These are phyloP conservation scores for Saccharomycopsis fermentans DNA, from an alignment of 805 yeast species.

Conservation along the genomic window DNA sequence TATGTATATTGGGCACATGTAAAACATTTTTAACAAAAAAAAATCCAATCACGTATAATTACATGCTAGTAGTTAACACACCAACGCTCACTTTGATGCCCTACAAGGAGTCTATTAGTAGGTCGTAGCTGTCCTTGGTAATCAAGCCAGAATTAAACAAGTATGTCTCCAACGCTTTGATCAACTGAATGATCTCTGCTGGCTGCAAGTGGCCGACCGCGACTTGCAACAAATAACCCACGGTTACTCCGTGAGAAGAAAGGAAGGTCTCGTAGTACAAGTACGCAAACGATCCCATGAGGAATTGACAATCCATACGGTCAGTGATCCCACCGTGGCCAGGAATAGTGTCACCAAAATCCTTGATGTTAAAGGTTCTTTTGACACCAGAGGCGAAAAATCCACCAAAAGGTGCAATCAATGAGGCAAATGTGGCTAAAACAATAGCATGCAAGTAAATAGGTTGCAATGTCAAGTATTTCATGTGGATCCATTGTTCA, in stretches of 20 bases:
- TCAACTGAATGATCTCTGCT: conserved; percentile 54
- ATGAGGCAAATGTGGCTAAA: conserved; percentile 88
- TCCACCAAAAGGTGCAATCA: conserved; percentile 98
- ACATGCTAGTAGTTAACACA: too few relatives aligned
- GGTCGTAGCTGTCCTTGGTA: background rate
- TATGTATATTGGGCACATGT: too few relatives aligned
- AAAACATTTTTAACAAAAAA: too few relatives aligned
- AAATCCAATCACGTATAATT: too few relatives aligned
- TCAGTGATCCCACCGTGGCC: conserved; percentile 99
- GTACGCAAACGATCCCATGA: conserved; percentile 94
- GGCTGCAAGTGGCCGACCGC: conserved; percentile 61
- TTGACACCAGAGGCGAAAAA: conserved; percentile 96
- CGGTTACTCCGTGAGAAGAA: conserved; percentile 57
- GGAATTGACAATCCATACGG: conserved; percentile 93
- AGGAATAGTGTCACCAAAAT: conserved; percentile 96
- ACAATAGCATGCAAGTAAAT: conserved; percentile 81
- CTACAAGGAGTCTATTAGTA: background rate
- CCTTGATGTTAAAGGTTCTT: conserved; percentile 92
- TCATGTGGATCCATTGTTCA: conserved; percentile 37
- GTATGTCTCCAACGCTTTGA: conserved; percentile 48
- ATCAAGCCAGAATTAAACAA: conserved; percentile 27
- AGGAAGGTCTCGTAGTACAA: conserved; percentile 89
- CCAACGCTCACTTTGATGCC: too few relatives aligned
- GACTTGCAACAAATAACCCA: conserved; percentile 66
- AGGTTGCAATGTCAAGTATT: conserved; percentile 61